Base-by-base conservation (phyloP, 768 basidiomycete genomes). In the Steccherinum ochraceum region DNA sequence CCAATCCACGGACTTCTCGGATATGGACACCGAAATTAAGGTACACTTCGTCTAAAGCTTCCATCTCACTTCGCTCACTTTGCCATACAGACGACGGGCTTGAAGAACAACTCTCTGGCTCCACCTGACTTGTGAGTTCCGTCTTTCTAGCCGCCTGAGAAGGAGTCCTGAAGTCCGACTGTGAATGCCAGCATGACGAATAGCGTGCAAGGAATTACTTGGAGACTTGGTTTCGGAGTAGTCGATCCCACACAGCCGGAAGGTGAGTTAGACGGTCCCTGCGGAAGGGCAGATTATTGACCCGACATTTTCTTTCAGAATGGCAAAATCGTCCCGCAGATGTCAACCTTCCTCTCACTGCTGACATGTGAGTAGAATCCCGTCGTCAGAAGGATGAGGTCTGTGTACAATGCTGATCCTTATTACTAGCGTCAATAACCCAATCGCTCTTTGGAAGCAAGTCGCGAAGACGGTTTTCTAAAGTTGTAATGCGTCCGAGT, bases 11-110 rank as follows among this genome's bases (percentile, higher is more conserved):
- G 74, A 76, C 55, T 83, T 77, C 60, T 70, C 75, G 1, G 73
- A 69, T n/a, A 77, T 83, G 11, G 79, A 83, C 58, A 79, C 78
- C 12, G 75, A 81, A 61, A 69, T 81, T 53, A 82, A 80, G 72
- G 77, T 79, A 54, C 21, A 46, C n/a, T n/a, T n/a, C n/a, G n/a
- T n/a, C n/a, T n/a, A n/a, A n/a, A n/a, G n/a, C n/a, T n/a, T n/a
- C n/a, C n/a, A n/a, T n/a, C n/a, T n/a, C n/a, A n/a, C n/a, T n/a
- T n/a, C n/a, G n/a, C n/a, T n/a, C n/a, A n/a, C n/a, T n/a, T n/a
- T 23, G 52, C 49, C 23, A 10, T 39, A 7, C 47, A 80, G 79
- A 74, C 77, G 4, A 68, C 74, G 10, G 65, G 73, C 43, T 67
- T 82, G 46, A 82, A 82, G 66, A 75, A 76, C 59, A 71, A 78